Evolutionary conservation across 1,139 yeast species (phyloP).

Genomic region (Yamadazyma triangularis): DNA sequence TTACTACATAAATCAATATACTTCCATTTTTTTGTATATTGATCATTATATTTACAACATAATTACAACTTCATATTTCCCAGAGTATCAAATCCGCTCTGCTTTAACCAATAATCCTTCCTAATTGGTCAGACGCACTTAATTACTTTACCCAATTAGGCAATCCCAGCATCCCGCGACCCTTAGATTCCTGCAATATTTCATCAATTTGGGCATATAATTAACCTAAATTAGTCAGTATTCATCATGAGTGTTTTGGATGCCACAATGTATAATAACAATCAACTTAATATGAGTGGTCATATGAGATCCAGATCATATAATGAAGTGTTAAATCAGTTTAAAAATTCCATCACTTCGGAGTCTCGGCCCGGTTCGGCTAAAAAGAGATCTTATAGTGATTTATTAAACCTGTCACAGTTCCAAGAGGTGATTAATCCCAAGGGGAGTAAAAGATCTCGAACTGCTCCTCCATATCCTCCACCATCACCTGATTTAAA

Average conservation of each 20-base stretch:
- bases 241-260: slow-evolving; percentile 18
- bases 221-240: no score
- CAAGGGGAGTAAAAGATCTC: slow-evolving; percentile 34
- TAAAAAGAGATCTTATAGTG: slow-evolving; percentile 13
- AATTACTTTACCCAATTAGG: no score
- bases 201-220: slow-evolving; percentile 1
- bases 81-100: no score
- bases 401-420: slow-evolving; percentile 13
- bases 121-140: no score
- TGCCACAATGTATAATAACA: slow-evolving; percentile 28
- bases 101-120: no score
- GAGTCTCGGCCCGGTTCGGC: slow-evolving; percentile 9
- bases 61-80: no score
- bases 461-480: slow-evolving; percentile 47
- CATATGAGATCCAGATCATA: slow-evolving; percentile 30
- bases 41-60: no score
- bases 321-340: slow-evolving; percentile 26
- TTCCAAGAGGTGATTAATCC: slow-evolving; percentile 12
- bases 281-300: slow-evolving; percentile 22
- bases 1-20: no score
- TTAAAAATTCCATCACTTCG: slow-evolving; percentile 18
- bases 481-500: slow-evolving; percentile 8
- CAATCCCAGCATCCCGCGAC: no score
- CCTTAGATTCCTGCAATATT: not conserved
- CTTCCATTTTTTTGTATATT: no score